These are phyloP conservation scores for Eimeria praecox DNA, from an alignment of 169 alveolate species.

Conservation along the genomic window DNA sequence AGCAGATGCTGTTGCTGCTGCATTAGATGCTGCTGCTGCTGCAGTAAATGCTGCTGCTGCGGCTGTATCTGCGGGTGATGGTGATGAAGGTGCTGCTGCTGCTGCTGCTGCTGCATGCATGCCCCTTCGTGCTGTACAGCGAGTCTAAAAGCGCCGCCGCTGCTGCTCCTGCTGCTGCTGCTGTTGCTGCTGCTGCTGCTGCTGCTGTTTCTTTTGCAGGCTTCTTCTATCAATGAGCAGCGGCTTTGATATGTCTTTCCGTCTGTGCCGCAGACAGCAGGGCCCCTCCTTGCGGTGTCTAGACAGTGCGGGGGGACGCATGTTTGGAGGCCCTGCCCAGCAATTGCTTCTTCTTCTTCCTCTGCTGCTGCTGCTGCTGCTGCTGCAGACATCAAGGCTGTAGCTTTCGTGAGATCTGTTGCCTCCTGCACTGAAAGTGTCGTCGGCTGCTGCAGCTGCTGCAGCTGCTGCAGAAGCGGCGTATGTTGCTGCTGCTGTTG, in stretches of 20 bases:
- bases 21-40: not conserved
- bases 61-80: conserved; percentile 9
- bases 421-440: conserved; percentile 46
- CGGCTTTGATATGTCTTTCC: conserved; percentile 54
- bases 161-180: not conserved
- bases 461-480: conserved; percentile 54
- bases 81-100: not conserved
- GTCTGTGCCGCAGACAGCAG: conserved; percentile 50
- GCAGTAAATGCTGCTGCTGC: conserved; percentile 43
- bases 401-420: conserved; percentile 56
- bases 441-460: conserved; percentile 10
- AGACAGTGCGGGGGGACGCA: conserved; percentile 30
- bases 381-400: conserved; percentile 52
- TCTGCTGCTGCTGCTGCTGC: conserved; percentile 63
- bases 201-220: conserved; percentile 51
- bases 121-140: conserved; percentile 52
- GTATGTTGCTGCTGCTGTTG: conserved; percentile 61
- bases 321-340: not conserved
- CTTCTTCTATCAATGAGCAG: conserved; percentile 27
- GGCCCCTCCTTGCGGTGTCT: conserved; percentile 30
- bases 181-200: conserved; percentile 48
- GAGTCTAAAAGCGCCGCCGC: not conserved
- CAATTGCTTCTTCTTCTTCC: conserved; percentile 14
- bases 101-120: conserved; percentile 37
- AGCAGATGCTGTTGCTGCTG: conserved; percentile 46